phyloP scores from a whole-genome alignment of 345 rosid genomes.

The Kandelia obovata region DNA sequence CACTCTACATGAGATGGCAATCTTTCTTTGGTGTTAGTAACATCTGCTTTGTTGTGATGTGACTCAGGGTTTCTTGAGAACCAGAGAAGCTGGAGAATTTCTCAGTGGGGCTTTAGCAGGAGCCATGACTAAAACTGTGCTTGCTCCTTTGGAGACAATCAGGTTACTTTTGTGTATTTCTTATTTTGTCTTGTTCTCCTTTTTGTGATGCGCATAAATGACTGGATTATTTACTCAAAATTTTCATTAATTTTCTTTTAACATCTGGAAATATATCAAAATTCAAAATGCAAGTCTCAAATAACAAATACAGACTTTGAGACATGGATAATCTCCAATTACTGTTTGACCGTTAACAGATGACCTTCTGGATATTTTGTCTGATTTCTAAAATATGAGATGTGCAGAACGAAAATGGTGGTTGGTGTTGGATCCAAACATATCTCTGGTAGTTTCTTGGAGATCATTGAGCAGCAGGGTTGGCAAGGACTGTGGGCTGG shows the following conservation, averaged over 20 bases:
- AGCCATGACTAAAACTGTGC: constrained; percentile 96
- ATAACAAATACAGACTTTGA: neutral
- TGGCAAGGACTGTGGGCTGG: constrained; percentile 99
- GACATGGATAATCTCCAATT: neutral
- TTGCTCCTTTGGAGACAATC: constrained; percentile 98
- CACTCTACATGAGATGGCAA: neutral
- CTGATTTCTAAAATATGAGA: constrained; percentile 11
- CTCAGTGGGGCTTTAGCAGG: constrained; percentile 98
- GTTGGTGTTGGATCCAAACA: constrained; percentile 93
- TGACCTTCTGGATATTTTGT: neutral
- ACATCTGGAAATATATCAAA: neutral
- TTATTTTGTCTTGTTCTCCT: constrained; percentile 2
- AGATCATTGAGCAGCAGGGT: constrained; percentile 86
- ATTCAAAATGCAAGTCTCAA: neutral
- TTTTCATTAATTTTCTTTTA: neutral
- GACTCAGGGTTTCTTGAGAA: constrained; percentile 57
- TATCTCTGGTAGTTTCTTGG: constrained; percentile 85
- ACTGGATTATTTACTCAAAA: neutral
- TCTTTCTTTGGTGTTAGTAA: neutral
- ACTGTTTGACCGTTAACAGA: neutral
- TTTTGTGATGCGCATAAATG: neutral
- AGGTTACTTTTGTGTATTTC: constrained; percentile 42
- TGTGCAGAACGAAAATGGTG: constrained; percentile 87
- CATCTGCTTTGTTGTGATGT: constrained; percentile 13
- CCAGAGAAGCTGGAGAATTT: constrained; percentile 88